Evolutionary conservation across 129 eudicot species (phyloP).

Genomic region (Erigeron canadensis): DNA sequence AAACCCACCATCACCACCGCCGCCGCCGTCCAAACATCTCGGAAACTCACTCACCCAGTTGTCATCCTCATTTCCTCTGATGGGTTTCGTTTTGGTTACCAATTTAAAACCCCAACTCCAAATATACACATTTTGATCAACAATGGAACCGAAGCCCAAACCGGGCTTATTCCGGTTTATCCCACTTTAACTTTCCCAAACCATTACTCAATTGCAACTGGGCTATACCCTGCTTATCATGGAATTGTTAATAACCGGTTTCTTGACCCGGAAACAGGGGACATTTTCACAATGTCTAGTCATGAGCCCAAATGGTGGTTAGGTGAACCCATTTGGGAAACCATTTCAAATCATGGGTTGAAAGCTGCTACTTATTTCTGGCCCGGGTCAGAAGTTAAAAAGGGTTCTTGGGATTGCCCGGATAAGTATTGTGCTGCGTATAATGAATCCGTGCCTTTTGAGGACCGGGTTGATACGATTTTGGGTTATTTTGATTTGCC

Average conservation of each 20-base stretch:
- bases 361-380: conserved; percentile 73
- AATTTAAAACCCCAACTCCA: conserved; percentile 62
- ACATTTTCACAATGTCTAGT: conserved; percentile 55
- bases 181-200: conserved; percentile 80
- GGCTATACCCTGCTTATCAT: conserved; percentile 69
- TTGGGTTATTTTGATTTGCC: conserved; percentile 64
- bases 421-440: conserved; percentile 42
- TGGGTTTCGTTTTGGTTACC: conserved; percentile 81
- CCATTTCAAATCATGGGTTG: conserved; percentile 57
- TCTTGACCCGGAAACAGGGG: conserved; percentile 40
- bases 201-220: conserved; percentile 77
- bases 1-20: conserved; percentile 21
- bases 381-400: conserved; percentile 79
- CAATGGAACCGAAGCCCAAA: conserved; percentile 73
- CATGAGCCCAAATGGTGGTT: conserved; percentile 78
- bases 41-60: conserved; percentile 52
- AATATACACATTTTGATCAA: conserved; percentile 55
- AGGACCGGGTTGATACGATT: conserved; percentile 60
- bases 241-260: conserved; percentile 64
- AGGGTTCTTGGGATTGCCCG: conserved; percentile 72
- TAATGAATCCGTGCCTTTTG: conserved; percentile 68
- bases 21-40: conserved; percentile 33
- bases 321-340: conserved; percentile 89
- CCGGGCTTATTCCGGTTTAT: conserved; percentile 64
- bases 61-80: conserved; percentile 62